phyloP scores from a whole-genome alignment of 495 filamentous ascomycete species.

The Aspergillus affinis region DNA sequence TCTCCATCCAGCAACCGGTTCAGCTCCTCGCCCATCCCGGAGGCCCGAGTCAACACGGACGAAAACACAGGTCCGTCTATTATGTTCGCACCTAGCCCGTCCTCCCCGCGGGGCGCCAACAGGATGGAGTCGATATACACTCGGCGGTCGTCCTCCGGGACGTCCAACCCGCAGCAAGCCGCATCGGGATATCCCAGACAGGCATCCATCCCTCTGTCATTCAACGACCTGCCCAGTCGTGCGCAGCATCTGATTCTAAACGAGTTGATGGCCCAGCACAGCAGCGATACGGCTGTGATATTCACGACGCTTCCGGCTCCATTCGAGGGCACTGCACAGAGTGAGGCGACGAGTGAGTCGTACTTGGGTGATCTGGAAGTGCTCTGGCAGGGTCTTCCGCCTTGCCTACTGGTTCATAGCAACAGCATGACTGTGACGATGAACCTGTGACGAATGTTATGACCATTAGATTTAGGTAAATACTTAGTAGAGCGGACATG shows the following conservation, averaged over 20 bases:
- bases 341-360: slow-evolving; percentile 63
- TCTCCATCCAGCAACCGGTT: slow-evolving; percentile 55
- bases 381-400: slow-evolving; percentile 64
- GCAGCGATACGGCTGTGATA: slow-evolving; percentile 72
- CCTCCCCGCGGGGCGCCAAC: slow-evolving; percentile 33
- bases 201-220: slow-evolving; percentile 65
- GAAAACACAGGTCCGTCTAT: slow-evolving; percentile 70
- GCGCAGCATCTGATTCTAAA: slow-evolving; percentile 86
- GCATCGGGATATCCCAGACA: slow-evolving; percentile 53
- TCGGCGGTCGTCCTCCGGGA: slow-evolving; percentile 27
- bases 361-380: slow-evolving; percentile 80
- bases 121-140: slow-evolving; percentile 57
- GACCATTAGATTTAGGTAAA: slow-evolving; percentile 6
- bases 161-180: slow-evolving; percentile 20
- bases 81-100: slow-evolving; percentile 66
- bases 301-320: slow-evolving; percentile 81
- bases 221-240: slow-evolving; percentile 81
- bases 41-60: slow-evolving; percentile 63
- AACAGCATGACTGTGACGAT: slow-evolving; percentile 92
- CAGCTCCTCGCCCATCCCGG: slow-evolving; percentile 71
- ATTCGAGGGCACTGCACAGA: slow-evolving; percentile 68
- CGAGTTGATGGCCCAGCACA: slow-evolving; percentile 72
- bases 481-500: slow-evolving; percentile 7
- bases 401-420: slow-evolving; percentile 76
- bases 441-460: slow-evolving; percentile 54